A percentile compares a stretch with the other conserved stretches of the same genome.
phyloP scores from a whole-genome alignment of 768 basidiomycete genomes.

The Tulasnella sp. region DNA sequence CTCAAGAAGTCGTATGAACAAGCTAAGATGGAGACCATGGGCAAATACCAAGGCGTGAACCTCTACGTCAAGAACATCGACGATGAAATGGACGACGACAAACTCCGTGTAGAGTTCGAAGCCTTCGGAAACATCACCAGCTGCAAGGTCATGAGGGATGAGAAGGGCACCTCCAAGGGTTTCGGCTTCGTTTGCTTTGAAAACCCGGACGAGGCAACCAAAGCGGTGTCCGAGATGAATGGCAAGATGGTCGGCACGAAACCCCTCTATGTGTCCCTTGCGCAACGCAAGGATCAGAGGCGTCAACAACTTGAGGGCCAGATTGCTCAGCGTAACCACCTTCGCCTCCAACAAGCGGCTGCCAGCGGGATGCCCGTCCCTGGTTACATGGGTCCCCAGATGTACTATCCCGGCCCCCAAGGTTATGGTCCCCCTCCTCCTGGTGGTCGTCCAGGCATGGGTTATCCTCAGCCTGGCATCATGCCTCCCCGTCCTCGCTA shows the following conservation, averaged over 20 bases:
- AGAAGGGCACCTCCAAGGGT: slow-evolving; percentile 83
- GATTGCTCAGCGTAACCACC: slow-evolving; percentile 95
- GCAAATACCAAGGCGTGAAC: slow-evolving; percentile 98
- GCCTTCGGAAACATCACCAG: slow-evolving; percentile 95
- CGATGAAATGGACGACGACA: slow-evolving; percentile 95
- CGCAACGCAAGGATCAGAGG: slow-evolving; percentile 95
- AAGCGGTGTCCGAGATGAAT: slow-evolving; percentile 99
- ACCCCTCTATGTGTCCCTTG: slow-evolving; percentile 96
- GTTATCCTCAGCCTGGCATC: slow-evolving; percentile 70
- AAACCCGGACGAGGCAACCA: slow-evolving; percentile 95
- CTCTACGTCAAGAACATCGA: slow-evolving; percentile 99
- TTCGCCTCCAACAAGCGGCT: slow-evolving; percentile 90
- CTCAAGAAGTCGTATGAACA: slow-evolving; percentile 85
- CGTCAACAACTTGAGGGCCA: slow-evolving; percentile 97
- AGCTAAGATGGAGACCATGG: slow-evolving; percentile 91
- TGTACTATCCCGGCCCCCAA: slow-evolving; percentile 74
- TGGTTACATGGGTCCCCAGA: slow-evolving; percentile 63
- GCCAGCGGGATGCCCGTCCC: slow-evolving; percentile 67
- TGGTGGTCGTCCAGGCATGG: slow-evolving; percentile 47
- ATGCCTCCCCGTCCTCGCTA: slow-evolving; percentile 72
- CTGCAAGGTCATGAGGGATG: slow-evolving; percentile 98
- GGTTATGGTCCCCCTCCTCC: slow-evolving; percentile 54
- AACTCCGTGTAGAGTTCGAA: slow-evolving; percentile 91
- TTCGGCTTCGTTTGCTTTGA: slow-evolving; percentile 99
- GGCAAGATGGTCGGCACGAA: slow-evolving; percentile 99